Conservation (phyloP, 1,284 basidiomycete species). For the Melampsora americana region DNA sequence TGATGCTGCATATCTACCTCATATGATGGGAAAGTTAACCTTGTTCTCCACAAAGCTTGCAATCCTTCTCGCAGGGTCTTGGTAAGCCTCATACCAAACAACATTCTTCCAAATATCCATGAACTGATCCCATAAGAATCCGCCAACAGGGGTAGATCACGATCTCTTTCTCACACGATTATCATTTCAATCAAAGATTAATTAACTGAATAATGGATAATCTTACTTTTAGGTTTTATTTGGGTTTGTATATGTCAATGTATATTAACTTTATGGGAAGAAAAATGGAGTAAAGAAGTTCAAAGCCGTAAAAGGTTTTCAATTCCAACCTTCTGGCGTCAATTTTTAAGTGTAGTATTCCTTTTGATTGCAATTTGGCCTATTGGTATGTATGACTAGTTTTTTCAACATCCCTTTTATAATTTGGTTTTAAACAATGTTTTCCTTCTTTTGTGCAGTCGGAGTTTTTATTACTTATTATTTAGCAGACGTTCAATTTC, state of each 20-base stretch:
- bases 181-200: no score
- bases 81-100: conserved; percentile 1
- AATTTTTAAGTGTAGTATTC: not conserved
- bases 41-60: conserved; percentile 26
- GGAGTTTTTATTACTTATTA: conserved; percentile 12
- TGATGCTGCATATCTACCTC: conserved; percentile 1
- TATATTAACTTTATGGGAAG: conserved; percentile 28
- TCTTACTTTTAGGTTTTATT: conserved; percentile 11
- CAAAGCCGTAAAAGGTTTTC: no score
- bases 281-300: conserved; percentile 2
- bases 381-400: conserved; percentile 3
- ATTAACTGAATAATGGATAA: not conserved
- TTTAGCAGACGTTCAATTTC: conserved; percentile 20
- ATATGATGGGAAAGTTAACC: conserved; percentile 22
- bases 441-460: conserved; percentile 4
- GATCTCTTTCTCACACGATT: not conserved
- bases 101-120: no score
- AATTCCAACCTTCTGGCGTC: not conserved
- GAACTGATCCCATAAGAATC: no score
- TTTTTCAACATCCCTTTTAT: conserved; percentile 11
- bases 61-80: conserved; percentile 28
- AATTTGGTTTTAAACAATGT: not conserved
- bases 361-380: conserved; percentile 7
- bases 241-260: conserved; percentile 42
- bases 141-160: conserved; percentile 18